These are phyloP conservation scores for Sarcodon sp. DNA, from an alignment of 768 basidiomycete genomes.

Conservation along the genomic window DNA sequence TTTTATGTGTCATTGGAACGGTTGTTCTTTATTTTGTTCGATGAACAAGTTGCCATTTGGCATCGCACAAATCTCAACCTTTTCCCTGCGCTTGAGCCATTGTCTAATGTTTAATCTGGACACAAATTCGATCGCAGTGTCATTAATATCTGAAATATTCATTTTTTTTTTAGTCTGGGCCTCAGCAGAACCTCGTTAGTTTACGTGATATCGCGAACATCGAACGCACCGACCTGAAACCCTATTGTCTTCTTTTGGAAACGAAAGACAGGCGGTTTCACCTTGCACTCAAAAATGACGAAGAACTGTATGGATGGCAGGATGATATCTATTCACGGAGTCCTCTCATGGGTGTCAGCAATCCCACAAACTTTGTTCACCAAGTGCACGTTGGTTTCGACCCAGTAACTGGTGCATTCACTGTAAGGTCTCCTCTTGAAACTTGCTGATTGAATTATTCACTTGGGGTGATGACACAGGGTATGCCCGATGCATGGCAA, in stretches of 20 bases:
- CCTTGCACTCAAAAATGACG: conserved; percentile 81
- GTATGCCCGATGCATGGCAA: conserved; percentile 96
- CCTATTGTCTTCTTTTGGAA: conserved; percentile 84
- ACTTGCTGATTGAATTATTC: not conserved
- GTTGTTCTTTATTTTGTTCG: not conserved
- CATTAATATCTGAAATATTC: not conserved
- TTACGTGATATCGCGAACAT: conserved; percentile 76
- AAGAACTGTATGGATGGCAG: conserved; percentile 97
- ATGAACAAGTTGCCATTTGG: too few relatives aligned
- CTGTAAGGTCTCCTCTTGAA: conserved; percentile 34
- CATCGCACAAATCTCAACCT: too few relatives aligned
- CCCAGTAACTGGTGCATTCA: conserved; percentile 87
- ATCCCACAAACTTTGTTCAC: conserved; percentile 96
- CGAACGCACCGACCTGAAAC: conserved; percentile 88
- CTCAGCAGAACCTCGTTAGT: conserved; percentile 39
- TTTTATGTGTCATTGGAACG: not conserved
- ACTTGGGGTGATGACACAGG: conserved; percentile 30
- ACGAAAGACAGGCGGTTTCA: conserved; percentile 74
- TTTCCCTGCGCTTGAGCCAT: too few relatives aligned
- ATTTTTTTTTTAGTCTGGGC: not conserved
- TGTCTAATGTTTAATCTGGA: too few relatives aligned
- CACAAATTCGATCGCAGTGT: not conserved
- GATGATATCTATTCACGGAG: conserved; percentile 92
- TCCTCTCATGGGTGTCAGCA: conserved; percentile 86
- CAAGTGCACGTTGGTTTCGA: conserved; percentile 98